These are phyloP conservation scores for Neofusicoccum sp. DNA, from an alignment of 2,329 filamentous ascomycete species.

Conservation along the genomic window DNA sequence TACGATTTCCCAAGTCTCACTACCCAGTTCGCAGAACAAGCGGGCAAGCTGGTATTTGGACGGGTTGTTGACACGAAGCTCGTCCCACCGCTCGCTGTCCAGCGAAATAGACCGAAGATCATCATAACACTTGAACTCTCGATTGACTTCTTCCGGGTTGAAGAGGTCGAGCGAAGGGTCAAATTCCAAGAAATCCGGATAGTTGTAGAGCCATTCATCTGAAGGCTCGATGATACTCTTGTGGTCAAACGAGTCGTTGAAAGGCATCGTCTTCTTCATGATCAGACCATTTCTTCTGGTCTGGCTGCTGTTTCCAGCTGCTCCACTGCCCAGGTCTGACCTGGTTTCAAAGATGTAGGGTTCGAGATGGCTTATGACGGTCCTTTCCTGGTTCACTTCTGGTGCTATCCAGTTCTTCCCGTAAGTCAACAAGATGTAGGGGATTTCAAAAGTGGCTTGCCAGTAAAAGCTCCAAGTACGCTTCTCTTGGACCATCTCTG, in stretches of 20 bases:
- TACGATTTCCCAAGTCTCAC: conserved; percentile 1
- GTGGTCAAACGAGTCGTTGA: conserved; percentile 15
- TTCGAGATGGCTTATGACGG: not conserved
- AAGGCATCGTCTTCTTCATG: conserved; percentile 12
- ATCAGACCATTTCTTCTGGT: not conserved
- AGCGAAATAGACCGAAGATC: not conserved
- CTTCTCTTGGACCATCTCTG: not conserved
- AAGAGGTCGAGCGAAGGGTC: not conserved
- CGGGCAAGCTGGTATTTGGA: not conserved
- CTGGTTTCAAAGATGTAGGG: not conserved
- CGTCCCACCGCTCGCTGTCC: not conserved
- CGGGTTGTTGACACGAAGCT: not conserved
- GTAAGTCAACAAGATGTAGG: conserved; percentile 13
- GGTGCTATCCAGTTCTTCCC: not conserved
- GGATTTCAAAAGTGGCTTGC: conserved; percentile 17
- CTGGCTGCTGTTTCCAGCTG: not conserved
- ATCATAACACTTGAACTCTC: not conserved
- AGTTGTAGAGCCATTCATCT: conserved; percentile 19
- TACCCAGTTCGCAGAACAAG: not conserved
- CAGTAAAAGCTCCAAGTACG: conserved; percentile 5
- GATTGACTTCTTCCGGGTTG: not conserved
- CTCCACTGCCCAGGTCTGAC: not conserved
- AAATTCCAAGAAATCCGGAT: conserved; percentile 17
- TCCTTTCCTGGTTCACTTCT: not conserved
- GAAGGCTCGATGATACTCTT: conserved; percentile 16